A percentile compares a stretch with the other conserved stretches of the same genome.
Conservation (phyloP, 2,329 filamentous ascomycete genomes). For the Fusarium chlamydosporum region DNA sequence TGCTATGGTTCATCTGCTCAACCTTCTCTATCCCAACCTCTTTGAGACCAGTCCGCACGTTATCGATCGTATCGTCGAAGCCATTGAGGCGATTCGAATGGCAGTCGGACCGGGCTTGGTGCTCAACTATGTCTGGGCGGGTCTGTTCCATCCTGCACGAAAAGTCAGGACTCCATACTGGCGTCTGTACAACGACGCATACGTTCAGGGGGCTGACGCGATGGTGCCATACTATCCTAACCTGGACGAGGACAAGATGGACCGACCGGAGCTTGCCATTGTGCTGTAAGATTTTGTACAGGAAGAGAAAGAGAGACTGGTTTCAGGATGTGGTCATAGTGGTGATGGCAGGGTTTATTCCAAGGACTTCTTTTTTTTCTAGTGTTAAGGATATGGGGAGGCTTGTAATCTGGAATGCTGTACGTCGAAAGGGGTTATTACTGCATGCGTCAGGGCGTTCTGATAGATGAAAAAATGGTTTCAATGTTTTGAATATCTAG, state of each 20-base stretch:
- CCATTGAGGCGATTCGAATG: constrained; percentile 95
- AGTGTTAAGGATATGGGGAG: constrained; percentile 32
- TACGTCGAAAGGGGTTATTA: constrained; percentile 40
- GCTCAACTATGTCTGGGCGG: constrained; percentile 98
- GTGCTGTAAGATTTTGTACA: constrained; percentile 71
- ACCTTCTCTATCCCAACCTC: constrained; percentile 94
- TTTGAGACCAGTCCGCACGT: constrained; percentile 99
- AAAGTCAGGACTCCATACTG: constrained; percentile 97
- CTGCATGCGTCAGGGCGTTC: constrained; percentile 51
- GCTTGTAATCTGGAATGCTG: constrained; percentile 50
- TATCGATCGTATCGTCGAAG: constrained; percentile 97
- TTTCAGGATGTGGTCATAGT: constrained; percentile 24
- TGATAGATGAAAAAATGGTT: constrained; percentile 49
- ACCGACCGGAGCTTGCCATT: constrained; percentile 85
- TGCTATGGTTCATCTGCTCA: constrained; percentile 97
- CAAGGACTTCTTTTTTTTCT: constrained; percentile 29
- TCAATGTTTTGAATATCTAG: constrained; percentile 36
- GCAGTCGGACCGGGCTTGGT: constrained; percentile 92
- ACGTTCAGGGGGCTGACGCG: constrained; percentile 91
- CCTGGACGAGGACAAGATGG: constrained; percentile 82
- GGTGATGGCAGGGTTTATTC: constrained; percentile 27
- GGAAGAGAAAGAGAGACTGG: constrained; percentile 13
- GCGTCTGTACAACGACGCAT: constrained; percentile 96
- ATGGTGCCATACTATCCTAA: constrained; percentile 98
- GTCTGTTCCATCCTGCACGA: constrained; percentile 94